These are phyloP conservation scores for Lentinula novae-zelandiae DNA, from an alignment of 1,284 basidiomycete genomes.

Conservation along the genomic window DNA sequence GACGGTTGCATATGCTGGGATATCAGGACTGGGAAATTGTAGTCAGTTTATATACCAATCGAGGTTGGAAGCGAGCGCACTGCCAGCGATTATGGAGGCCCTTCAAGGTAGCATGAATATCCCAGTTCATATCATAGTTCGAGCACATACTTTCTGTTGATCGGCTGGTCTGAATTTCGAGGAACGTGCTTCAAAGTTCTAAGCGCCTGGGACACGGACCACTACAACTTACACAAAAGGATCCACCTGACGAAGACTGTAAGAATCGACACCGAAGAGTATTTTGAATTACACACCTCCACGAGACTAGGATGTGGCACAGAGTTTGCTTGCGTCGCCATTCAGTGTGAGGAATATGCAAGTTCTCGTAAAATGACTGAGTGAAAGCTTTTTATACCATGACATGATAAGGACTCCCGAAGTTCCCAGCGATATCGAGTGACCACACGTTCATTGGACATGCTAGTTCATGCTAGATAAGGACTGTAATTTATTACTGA, in stretches of 20 bases:
- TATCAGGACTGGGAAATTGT: slow-evolving; percentile 49
- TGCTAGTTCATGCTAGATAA: background rate
- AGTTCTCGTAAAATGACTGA: background rate
- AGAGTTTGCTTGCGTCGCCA: slow-evolving; percentile 59
- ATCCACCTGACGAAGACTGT: slow-evolving; percentile 40
- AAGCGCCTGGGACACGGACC: too few relatives aligned
- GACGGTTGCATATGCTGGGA: slow-evolving; percentile 60
- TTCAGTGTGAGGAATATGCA: slow-evolving; percentile 19
- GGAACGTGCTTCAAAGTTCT: background rate
- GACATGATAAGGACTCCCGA: background rate
- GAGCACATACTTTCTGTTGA: slow-evolving; percentile 49
- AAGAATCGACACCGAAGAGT: background rate
- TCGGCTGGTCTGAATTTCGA: slow-evolving; percentile 46
- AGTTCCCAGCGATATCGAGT: background rate
- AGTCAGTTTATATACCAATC: background rate
- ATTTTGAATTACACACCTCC: slow-evolving; percentile 25
- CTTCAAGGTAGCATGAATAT: slow-evolving; percentile 26
- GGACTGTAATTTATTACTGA: background rate
- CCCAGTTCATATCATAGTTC: background rate
- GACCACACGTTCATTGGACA: background rate
- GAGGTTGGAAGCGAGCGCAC: slow-evolving; percentile 35
- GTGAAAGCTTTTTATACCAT: background rate
- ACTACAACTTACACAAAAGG: slow-evolving; percentile 48
- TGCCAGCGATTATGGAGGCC: slow-evolving; percentile 74
- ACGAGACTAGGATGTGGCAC: slow-evolving; percentile 52